A percentile compares a stretch with the other conserved stretches of the same genome.
These are phyloP conservation scores for Atkinsonella texensis DNA, from an alignment of 2,329 filamentous ascomycete species.

Conservation along the genomic window DNA sequence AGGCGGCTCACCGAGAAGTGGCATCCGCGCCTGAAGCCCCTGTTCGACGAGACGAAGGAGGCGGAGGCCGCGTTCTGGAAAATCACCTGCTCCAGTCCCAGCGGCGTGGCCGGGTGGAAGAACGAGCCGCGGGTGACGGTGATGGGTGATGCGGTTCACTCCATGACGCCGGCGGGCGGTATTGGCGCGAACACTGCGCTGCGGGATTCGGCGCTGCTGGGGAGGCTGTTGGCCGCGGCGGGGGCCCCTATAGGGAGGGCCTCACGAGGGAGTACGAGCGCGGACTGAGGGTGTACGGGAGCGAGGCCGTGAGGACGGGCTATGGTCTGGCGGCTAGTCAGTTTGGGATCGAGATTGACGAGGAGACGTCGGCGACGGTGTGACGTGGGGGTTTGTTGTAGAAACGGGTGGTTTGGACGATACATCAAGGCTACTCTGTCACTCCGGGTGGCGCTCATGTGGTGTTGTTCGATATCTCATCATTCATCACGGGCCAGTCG, in stretches of 20 bases:
- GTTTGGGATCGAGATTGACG: conserved; percentile 37
- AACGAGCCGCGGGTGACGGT: conserved; percentile 46
- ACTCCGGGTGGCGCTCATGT: no score
- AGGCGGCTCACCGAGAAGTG: conserved; percentile 37
- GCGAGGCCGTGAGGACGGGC: conserved; percentile 41
- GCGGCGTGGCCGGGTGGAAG: conserved; percentile 46
- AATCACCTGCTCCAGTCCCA: conserved; percentile 49
- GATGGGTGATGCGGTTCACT: conserved; percentile 45
- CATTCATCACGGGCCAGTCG: no score
- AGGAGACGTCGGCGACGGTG: conserved; percentile 12
- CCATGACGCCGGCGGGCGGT: conserved; percentile 45
- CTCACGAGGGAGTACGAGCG: conserved; percentile 46
- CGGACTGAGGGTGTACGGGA: conserved; percentile 49
- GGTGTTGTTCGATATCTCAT: no score
- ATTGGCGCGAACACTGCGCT: conserved; percentile 47
- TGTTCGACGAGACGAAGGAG: conserved; percentile 47
- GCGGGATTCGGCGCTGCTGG: conserved; percentile 41
- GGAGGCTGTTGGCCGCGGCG: conserved; percentile 36
- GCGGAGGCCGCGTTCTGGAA: conserved; percentile 53
- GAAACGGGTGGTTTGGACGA: no score
- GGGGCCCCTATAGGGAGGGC: conserved; percentile 41
- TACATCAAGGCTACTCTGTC: no score
- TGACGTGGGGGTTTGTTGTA: background rate
- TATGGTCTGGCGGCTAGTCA: conserved; percentile 32
- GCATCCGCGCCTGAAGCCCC: conserved; percentile 41